Conservation (phyloP, 1,284 basidiomycete species). For the Ceratobasidium sp. region DNA sequence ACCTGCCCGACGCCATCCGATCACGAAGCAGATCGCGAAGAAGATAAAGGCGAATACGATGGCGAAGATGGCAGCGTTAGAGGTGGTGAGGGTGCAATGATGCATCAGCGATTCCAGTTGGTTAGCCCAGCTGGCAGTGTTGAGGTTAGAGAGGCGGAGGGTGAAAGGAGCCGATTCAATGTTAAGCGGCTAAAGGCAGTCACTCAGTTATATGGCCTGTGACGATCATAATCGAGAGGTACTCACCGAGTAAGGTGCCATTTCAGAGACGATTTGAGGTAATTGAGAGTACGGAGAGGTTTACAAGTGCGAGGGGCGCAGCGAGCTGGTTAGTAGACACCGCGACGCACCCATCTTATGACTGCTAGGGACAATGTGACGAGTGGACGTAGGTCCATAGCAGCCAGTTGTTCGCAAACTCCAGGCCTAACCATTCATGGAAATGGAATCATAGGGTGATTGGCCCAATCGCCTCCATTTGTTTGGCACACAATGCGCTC, state of each 20-base stretch:
- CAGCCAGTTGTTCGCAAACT: constrained; percentile 2
- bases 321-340: too few species aligned
- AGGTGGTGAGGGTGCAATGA: background rate
- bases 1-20: constrained; percentile 13
- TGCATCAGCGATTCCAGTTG: background rate
- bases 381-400: constrained; percentile 10
- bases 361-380: constrained; percentile 15
- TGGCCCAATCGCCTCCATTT: constrained; percentile 8
- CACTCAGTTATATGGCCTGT: too few species aligned
- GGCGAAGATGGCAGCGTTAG: constrained; percentile 18
- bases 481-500: constrained; percentile 29
- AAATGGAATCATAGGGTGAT: too few species aligned
- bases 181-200: too few species aligned
- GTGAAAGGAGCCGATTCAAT: constrained; percentile 7
- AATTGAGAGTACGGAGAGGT: too few species aligned
- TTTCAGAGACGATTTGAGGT: too few species aligned
- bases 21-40: background rate
- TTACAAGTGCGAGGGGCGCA: too few species aligned
- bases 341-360: constrained; percentile 14
- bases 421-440: background rate
- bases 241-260: too few species aligned
- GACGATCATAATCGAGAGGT: too few species aligned
- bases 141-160: background rate
- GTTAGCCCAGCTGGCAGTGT: background rate
- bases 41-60: constrained; percentile 6